Percentiles rank a stretch among this genome's conserved stretches.
These are phyloP conservation scores for Paraphoma chrysanthemicola DNA, from an alignment of 2,329 filamentous ascomycete genomes.

Conservation along the genomic window DNA sequence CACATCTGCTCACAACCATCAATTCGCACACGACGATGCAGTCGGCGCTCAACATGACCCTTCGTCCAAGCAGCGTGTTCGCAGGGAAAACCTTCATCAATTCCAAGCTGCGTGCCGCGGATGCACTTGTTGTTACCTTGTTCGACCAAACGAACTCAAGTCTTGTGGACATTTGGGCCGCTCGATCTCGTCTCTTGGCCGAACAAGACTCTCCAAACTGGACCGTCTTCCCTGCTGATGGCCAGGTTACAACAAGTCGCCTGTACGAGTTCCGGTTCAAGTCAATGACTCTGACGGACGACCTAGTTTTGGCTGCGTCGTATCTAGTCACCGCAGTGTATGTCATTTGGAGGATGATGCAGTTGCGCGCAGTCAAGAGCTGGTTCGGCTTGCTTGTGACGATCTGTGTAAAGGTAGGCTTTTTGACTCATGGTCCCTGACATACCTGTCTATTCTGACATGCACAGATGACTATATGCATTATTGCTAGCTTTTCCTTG, in stretches of 20 bases:
- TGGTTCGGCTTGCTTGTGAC: constrained; percentile 75
- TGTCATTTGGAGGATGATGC: constrained; percentile 70
- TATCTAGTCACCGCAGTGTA: constrained; percentile 71
- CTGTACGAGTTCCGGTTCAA: constrained; percentile 82
- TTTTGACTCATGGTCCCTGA: not conserved
- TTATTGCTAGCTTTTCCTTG: constrained; percentile 80
- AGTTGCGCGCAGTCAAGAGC: constrained; percentile 77
- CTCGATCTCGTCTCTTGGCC: constrained; percentile 63
- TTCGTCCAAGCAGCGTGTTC: constrained; percentile 80
- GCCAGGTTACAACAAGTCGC: constrained; percentile 61
- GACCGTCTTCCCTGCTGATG: constrained; percentile 69
- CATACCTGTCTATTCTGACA: constrained; percentile 15
- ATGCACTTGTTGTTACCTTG: constrained; percentile 79
- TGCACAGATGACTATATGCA: constrained; percentile 67
- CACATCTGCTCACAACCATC: constrained; percentile 71
- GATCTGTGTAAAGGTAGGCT: constrained; percentile 66
- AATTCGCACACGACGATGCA: constrained; percentile 68
- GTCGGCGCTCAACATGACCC: constrained; percentile 74
- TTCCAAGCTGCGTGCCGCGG: constrained; percentile 71
- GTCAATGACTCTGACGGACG: constrained; percentile 73
- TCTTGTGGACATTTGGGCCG: constrained; percentile 70
- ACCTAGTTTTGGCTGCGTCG: constrained; percentile 67
- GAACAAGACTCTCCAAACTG: constrained; percentile 61
- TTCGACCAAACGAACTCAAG: constrained; percentile 72
- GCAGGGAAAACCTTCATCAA: constrained; percentile 80